Base-by-base conservation (phyloP, 1,284 basidiomycete species). In the Fistulinella staudtii region DNA sequence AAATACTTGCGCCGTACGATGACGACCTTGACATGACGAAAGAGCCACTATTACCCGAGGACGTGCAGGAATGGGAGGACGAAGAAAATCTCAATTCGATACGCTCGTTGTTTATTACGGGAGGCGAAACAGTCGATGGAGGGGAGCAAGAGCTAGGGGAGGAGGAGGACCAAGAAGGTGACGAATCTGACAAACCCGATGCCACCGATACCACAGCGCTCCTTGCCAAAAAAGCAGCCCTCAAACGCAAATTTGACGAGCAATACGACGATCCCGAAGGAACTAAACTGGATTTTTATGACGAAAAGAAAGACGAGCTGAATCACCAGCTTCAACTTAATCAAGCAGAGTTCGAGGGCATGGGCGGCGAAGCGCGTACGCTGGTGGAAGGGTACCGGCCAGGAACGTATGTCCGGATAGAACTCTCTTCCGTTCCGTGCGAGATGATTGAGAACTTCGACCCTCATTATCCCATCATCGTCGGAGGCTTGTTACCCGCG, bases 371-470 rank as follows among this genome's bases (percentile, higher is more conserved):
- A 47, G 74, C 87, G 4, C 82, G 95, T 18, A 80, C 83, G 1
- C 77, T 89, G 45, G 85, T 98, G 24, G 93, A 97, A 64, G 96
- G 96, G 8, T 89, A 87, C 66, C 77, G 86, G 8, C 88, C 96
- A 0, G 96, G 96, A 7, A 74, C 82, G n/a, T 99, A 99, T 63
- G 86, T 99, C 24, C 91, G 96, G 28, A 78, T 99, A 43, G 94
- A 98, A 67, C 76, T 99, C 30, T 63, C 69, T 7, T 72, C 81
- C 47, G 89, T 96, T 2, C 93, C 95, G 0, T 89, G 82, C 69
- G 95, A 99, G 68, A 78, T 99, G 70, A 78, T 97, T 29, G 87
- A 94, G 56, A 74, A 97, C 68, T 99, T 99, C 64, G 87, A 98
- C 64, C 90, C 95, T 1, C 69, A 74, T 8, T 95, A 87, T 59